These are phyloP conservation scores for Paramecium tetraurelia DNA, from an alignment of 73 alveolate genomes.

Conservation along the genomic window DNA sequence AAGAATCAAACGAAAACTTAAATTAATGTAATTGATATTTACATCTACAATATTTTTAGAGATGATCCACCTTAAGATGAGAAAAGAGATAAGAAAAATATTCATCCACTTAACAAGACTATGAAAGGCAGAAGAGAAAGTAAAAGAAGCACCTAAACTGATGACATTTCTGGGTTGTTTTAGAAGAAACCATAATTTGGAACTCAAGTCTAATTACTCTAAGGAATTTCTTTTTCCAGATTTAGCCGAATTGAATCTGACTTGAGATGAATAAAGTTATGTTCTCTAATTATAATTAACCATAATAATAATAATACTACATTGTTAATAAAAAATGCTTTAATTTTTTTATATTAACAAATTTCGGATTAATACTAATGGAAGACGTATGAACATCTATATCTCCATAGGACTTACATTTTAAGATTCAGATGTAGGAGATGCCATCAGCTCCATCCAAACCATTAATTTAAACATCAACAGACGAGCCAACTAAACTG, in stretches of 20 bases:
- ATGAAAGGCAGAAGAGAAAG: not conserved
- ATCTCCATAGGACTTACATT: not conserved
- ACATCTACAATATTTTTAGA: not conserved
- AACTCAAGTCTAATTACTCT: not conserved
- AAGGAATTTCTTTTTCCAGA: not conserved
- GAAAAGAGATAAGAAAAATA: not conserved
- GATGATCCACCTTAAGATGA: not conserved
- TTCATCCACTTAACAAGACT: not conserved
- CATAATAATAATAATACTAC: too few species aligned
- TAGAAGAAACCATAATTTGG: not conserved
- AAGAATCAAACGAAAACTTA: conserved; percentile 18
- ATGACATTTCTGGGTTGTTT: not conserved
- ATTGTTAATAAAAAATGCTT: not conserved
- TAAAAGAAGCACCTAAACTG: not conserved
- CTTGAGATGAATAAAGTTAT: not conserved
- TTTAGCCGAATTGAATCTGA: not conserved
- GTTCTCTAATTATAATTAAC: not conserved
- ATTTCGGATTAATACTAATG: not conserved
- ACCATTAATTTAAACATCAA: not conserved
- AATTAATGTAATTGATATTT: not conserved
- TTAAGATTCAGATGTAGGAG: not conserved
- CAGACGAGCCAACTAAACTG: not conserved
- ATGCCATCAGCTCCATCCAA: not conserved
- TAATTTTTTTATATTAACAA: not conserved
- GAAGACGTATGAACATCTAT: not conserved